phyloP scores from a whole-genome alignment of 345 rosid genomes.

The Orychophragmus violaceus region DNA sequence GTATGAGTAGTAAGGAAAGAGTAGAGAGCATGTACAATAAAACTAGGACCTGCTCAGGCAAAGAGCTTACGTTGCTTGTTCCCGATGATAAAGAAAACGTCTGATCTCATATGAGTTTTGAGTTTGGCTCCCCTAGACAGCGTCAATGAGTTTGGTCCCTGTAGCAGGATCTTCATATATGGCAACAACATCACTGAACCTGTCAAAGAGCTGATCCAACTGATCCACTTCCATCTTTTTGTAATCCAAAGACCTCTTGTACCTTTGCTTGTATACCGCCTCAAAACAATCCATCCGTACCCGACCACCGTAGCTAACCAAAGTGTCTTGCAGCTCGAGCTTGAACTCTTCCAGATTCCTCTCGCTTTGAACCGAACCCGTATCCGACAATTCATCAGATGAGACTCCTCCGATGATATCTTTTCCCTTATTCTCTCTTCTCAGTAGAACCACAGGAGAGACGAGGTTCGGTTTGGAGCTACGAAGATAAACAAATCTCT shows the following conservation, averaged over 20 bases:
- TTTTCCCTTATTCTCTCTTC: conserved; percentile 60
- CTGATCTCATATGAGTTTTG: background rate
- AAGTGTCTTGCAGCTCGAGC: conserved; percentile 73
- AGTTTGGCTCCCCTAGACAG: background rate
- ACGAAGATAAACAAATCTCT: conserved; percentile 59
- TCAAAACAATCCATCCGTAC: conserved; percentile 75
- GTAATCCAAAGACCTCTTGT: conserved; percentile 63
- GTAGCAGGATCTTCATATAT: conserved; percentile 56
- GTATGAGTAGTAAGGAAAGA: background rate
- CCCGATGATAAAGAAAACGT: background rate
- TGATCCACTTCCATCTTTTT: conserved; percentile 49
- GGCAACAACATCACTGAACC: conserved; percentile 57
- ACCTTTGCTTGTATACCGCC: conserved; percentile 69
- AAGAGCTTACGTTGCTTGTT: background rate
- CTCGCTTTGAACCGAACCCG: conserved; percentile 24
- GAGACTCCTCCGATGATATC: conserved; percentile 40
- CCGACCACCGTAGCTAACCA: conserved; percentile 74
- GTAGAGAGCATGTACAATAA: conserved; percentile 16
- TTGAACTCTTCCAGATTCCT: conserved; percentile 59
- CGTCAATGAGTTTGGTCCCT: conserved; percentile 51
- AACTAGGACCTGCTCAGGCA: background rate
- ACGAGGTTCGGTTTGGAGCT: conserved; percentile 49
- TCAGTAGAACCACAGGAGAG: conserved; percentile 38
- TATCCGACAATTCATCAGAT: conserved; percentile 64
- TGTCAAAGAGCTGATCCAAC: conserved; percentile 72